These are phyloP conservation scores for Chlorella sp. DNA, from an alignment of 139 green algal genomes.

Conservation along the genomic window DNA sequence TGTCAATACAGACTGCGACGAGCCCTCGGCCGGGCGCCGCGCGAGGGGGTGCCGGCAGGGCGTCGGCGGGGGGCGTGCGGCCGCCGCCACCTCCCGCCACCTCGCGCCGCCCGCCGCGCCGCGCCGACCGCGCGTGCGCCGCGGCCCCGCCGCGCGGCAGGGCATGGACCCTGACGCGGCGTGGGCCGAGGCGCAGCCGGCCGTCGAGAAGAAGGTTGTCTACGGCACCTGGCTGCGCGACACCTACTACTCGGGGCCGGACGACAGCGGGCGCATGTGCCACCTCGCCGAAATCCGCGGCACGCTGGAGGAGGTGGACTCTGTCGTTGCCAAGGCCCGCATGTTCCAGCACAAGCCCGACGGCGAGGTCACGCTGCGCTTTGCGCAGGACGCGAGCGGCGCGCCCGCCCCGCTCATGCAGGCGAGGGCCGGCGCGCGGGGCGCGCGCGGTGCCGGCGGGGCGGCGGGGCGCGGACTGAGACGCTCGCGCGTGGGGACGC, in stretches of 20 bases:
- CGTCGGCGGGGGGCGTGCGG: too few species aligned
- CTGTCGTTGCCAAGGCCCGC: slow-evolving; percentile 73
- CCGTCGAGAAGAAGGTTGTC: slow-evolving; percentile 46
- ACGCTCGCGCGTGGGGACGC: too few species aligned
- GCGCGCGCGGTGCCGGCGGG: too few species aligned
- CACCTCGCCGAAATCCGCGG: slow-evolving; percentile 73
- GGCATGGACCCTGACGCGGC: slow-evolving; percentile 51
- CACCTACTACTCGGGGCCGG: slow-evolving; percentile 48
- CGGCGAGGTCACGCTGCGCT: slow-evolving; percentile 79
- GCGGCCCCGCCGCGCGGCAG: too few species aligned
- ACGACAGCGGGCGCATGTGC: slow-evolving; percentile 46
- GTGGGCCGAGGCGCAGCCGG: slow-evolving; percentile 49
- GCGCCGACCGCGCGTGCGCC: too few species aligned
- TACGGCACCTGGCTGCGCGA: slow-evolving; percentile 65
- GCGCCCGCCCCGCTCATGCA: slow-evolving; percentile 65
- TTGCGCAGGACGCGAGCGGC: slow-evolving; percentile 75
- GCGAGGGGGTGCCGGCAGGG: too few species aligned
- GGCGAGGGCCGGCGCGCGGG: slow-evolving; percentile 21
- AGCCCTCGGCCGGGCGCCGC: too few species aligned
- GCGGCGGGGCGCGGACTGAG: too few species aligned
- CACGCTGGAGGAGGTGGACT: slow-evolving; percentile 73
- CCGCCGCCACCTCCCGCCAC: too few species aligned
- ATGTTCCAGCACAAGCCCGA: slow-evolving; percentile 94
- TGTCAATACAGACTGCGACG: too few species aligned
- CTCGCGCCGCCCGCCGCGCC: too few species aligned